Base-by-base conservation (phyloP, 371 early-diverging fungal species). In the Mycotypha africana region DNA sequence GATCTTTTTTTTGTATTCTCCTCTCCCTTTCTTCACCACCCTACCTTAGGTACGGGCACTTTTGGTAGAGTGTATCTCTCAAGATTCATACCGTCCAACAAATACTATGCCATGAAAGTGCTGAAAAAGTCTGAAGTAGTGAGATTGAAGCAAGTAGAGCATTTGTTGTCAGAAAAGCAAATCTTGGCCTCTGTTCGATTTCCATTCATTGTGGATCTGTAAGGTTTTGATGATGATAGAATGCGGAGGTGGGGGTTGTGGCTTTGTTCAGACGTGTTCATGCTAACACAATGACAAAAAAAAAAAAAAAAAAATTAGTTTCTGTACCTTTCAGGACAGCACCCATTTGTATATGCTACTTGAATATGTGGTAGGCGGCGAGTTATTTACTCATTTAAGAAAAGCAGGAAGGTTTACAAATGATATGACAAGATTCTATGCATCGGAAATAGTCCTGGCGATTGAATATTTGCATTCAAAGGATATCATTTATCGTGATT, bases 31-130 rank as follows among this genome's bases (percentile, higher is more conserved):
- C n/a, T n/a, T n/a, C n/a, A n/a, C n/a, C n/a, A 28, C 32, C 4
- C 9, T 41, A 14, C 14, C 36, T 30, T 46, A 86, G 97, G 95
- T 19, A 97, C 94, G 9, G 95, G 97, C 17, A 92, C 94, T 16
- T 95, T 94, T 73, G 95, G 95, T 12, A 74, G 95, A 32, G 97
- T 97, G 19, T 91, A 89, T 61, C 74, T 97, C 34, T 74, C 88
- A 35, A 79, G 81, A 58, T 84, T 76, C 49, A 69, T 65, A 51
- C 49, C 64, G 6, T 74, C 74, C n/a, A 74, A 74, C 49, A 78
- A 83, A 51, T 95, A 74, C 73, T 93, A 86, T 73, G 95, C 97
- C 14, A 88, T 95, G 91, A 97, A 97, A 65, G 91, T 92, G 35
- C 62, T 97, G 47, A 90, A 89, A 57, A 97, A 97, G 61, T 75